phyloP scores from a whole-genome alignment of 257 asterid species.

The Nicotiana obtusifolia region DNA sequence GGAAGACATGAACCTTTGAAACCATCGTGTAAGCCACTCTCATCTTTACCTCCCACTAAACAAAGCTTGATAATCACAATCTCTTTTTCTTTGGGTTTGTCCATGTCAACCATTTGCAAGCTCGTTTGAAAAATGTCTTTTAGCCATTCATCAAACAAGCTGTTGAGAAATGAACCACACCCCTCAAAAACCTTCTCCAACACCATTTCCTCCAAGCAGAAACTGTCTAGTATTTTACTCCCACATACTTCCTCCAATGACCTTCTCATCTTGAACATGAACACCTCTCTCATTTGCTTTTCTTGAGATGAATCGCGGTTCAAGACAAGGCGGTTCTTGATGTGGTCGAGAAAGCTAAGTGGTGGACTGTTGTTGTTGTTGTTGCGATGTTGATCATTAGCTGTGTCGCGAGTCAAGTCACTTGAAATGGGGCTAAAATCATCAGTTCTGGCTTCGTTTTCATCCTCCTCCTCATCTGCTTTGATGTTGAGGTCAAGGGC shows the following conservation, averaged over 20 bases:
- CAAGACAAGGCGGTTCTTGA: constrained; percentile 37
- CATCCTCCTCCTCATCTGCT: constrained; percentile 37
- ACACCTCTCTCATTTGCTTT: constrained; percentile 29
- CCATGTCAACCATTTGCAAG: constrained; percentile 15
- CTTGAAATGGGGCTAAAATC: constrained; percentile 36
- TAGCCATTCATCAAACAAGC: constrained; percentile 59
- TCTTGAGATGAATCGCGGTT: constrained; percentile 26
- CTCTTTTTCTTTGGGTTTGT: background rate
- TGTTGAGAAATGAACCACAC: constrained; percentile 37
- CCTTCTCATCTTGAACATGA: constrained; percentile 31
- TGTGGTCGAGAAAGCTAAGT: constrained; percentile 31
- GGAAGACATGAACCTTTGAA: constrained; percentile 77
- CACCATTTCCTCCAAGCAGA: constrained; percentile 39
- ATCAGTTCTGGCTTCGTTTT: constrained; percentile 13
- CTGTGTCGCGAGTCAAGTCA: constrained; percentile 30
- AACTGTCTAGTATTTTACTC: constrained; percentile 11
- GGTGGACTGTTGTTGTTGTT: constrained; percentile 9
- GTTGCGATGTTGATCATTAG: constrained; percentile 14
- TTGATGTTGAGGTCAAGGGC: constrained; percentile 64
- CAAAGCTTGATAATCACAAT: constrained; percentile 45
- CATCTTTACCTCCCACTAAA: constrained; percentile 34
- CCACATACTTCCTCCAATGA: constrained; percentile 26
- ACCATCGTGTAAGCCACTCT: constrained; percentile 34
- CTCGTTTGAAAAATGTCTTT: constrained; percentile 47
- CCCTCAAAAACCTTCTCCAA: constrained; percentile 38